Base-by-base conservation (phyloP, 306 rosid species). In the Begonia loranthoides region DNA sequence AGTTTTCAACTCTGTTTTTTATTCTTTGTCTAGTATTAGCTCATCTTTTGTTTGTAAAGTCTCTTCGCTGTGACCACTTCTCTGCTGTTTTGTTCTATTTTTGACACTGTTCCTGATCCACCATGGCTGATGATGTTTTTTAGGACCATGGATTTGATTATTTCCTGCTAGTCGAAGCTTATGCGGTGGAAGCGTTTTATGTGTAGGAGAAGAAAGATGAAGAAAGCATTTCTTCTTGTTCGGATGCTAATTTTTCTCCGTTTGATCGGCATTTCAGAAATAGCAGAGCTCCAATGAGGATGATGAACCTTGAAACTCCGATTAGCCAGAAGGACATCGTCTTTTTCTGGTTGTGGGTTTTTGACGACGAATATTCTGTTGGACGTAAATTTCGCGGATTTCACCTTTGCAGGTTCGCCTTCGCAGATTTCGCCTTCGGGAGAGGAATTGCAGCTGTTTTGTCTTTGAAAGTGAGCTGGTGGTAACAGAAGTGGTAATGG, bases 71-170 rank as follows among this genome's bases (percentile, higher is more conserved):
- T 96, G 11, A 92, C 79, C 19, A 75, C 60, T n/a, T 86, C 94
- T 1, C 87, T 84, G 14, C 73, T 80, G 44, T 70, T 80, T 41
- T 86, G 6, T 55, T 76, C 87, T 4, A 92, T 83, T 70, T 66
- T 87, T 75, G 78, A 83, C 16, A 92, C 99, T 17, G 89, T 76
- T 51, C 99, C 99, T 1, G 96, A 86, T n/a, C 94, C 96, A 47
- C 99, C 99, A 5, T 66, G 80, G 15, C 96, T 96, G 60, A 92
- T 81, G 41, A 80, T 79, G 70, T 92, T 92, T 79, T 86, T 86
- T 3, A 83, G 96, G 6, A 72, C 87, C 87, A 86, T 76, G 13
- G 88, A 73, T 17, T 80, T 80, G 12, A 62, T 9, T 54, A 92
- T 74, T 80, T 92, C 87, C 9, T 76, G 64, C 48, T 58, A 96